phyloP scores from a whole-genome alignment of 768 basidiomycete species.

The Naganishia randhawae region DNA sequence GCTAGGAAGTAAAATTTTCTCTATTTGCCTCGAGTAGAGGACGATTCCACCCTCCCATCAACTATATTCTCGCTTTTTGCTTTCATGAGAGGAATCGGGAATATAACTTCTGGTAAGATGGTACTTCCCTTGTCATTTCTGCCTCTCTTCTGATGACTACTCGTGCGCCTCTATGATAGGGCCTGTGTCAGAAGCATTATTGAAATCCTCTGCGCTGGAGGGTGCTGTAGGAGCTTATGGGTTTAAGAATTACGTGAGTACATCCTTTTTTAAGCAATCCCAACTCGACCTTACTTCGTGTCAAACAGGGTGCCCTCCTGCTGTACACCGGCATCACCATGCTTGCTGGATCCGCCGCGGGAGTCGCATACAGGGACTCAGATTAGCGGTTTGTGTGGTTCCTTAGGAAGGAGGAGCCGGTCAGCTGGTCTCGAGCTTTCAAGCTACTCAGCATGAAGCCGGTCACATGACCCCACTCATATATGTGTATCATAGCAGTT shows the following conservation, averaged over 20 bases:
- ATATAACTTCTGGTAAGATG: conserved; percentile 40
- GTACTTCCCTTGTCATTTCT: background rate
- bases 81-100: conserved; percentile 40
- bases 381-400: background rate
- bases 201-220: conserved; percentile 33
- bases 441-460: too few species aligned
- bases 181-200: conserved; percentile 41
- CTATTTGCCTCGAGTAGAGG: conserved; percentile 27
- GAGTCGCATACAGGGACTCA: conserved; percentile 8
- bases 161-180: conserved; percentile 20
- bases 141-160: background rate
- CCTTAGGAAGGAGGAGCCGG: background rate
- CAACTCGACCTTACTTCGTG: background rate
- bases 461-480: too few species aligned
- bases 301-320: conserved; percentile 34
- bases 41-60: conserved; percentile 35
- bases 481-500: too few species aligned
- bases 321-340: conserved; percentile 40
- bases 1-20: background rate
- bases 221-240: conserved; percentile 43
- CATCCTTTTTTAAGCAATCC: background rate
- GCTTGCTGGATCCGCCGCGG: conserved; percentile 27
- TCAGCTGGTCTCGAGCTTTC: too few species aligned
- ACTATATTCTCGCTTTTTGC: conserved; percentile 41
- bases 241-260: conserved; percentile 41